Conservation (phyloP, 495 filamentous ascomycete species). For the Xylona heveae region DNA sequence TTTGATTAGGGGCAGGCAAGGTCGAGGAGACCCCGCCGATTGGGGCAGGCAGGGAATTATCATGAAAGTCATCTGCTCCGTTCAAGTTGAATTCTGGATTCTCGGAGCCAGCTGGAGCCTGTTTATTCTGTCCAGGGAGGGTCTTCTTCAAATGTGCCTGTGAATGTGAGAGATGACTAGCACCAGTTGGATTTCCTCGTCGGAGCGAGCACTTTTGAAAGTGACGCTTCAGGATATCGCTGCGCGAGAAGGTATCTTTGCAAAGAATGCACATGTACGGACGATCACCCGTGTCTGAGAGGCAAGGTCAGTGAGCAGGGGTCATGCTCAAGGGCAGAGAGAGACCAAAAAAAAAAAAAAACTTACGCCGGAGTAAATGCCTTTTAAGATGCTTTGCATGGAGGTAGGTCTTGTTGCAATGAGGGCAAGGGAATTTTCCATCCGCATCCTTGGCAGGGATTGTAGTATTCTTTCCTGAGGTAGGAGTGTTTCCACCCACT, state of each 20-base stretch:
- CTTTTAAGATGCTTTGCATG: constrained; percentile 96
- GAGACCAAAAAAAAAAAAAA: constrained; percentile 5
- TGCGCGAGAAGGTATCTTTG: constrained; percentile 94
- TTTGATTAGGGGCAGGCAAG: background rate
- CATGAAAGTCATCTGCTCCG: background rate
- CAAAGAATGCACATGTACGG: constrained; percentile 95
- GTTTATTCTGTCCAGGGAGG: constrained; percentile 31
- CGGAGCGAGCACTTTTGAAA: constrained; percentile 96
- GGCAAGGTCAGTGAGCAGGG: constrained; percentile 8
- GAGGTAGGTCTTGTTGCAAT: constrained; percentile 93
- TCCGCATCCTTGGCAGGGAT: constrained; percentile 86
- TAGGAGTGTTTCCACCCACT: constrained; percentile 30
- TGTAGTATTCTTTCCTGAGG: constrained; percentile 51
- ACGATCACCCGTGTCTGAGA: constrained; percentile 75
- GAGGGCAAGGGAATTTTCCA: constrained; percentile 90
- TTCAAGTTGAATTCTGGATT: constrained; percentile 18
- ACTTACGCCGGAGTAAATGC: constrained; percentile 87
- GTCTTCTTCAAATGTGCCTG: constrained; percentile 69
- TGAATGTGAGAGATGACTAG: constrained; percentile 77
- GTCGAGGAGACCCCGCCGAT: constrained; percentile 1
- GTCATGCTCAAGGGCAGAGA: constrained; percentile 3
- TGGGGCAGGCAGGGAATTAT: too few species aligned
- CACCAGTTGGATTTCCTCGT: constrained; percentile 81
- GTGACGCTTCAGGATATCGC: constrained; percentile 94
- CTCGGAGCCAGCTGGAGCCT: too few species aligned